A percentile compares a stretch with the other conserved stretches of the same genome.
Conservation (phyloP, 1,139 yeast genomes). For the Suhomyces yuchorum region DNA sequence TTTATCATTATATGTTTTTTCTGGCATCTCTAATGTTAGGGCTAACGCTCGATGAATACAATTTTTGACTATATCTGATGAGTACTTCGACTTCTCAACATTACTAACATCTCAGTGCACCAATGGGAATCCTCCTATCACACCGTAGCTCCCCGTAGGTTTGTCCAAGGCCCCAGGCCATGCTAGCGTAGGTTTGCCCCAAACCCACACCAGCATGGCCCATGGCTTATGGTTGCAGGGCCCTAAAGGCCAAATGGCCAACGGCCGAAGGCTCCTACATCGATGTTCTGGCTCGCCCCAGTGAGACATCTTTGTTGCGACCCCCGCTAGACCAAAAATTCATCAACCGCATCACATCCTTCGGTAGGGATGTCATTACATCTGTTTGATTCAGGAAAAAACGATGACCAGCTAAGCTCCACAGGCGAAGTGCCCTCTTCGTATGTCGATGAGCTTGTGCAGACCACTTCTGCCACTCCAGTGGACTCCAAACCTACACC, state of each 20-base stretch:
- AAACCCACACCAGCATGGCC: neutral
- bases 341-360: neutral
- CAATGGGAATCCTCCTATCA: neutral
- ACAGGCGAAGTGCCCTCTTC: constrained; percentile 1
- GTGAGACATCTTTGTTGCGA: too few relatives aligned
- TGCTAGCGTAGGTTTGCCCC: neutral
- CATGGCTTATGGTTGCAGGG: too few relatives aligned
- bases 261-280: too few relatives aligned
- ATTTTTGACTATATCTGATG: constrained; percentile 55
- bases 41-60: constrained; percentile 63
- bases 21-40: constrained; percentile 78
- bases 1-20: constrained; percentile 51
- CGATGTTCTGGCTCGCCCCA: too few relatives aligned
- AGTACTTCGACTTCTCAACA: neutral
- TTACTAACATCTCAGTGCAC: constrained; percentile 2
- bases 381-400: constrained; percentile 12
- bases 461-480: neutral
- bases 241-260: too few relatives aligned
- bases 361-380: constrained; percentile 9
- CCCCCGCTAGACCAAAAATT: neutral
- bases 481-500: neutral
- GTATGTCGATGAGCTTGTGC: constrained; percentile 10
- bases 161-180: neutral
- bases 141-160: neutral
- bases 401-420: constrained; percentile 2